Percentiles rank a stretch among this genome's conserved stretches.
Evolutionary conservation across 371 early-diverging fungal species (phyloP).

Genomic region (Mucor piriformis): DNA sequence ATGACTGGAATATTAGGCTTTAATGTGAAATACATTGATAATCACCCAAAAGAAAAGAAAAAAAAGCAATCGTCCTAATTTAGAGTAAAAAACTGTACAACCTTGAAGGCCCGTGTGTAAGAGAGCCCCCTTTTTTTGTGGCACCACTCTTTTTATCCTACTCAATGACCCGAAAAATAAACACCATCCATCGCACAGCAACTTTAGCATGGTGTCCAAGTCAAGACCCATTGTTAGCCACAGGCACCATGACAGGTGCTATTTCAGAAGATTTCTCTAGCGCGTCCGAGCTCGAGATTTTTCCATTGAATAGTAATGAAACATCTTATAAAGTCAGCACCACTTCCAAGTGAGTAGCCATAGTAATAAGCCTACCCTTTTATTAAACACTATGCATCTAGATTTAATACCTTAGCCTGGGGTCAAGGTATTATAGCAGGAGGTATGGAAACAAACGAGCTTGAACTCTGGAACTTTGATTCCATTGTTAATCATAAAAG

Average conservation of each 20-base stretch:
- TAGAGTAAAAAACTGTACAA: too few relatives aligned
- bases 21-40: too few relatives aligned
- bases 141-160: too few relatives aligned
- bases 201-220: constrained; percentile 83
- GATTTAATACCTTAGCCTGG: constrained; percentile 89
- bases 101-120: too few relatives aligned
- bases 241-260: constrained; percentile 94
- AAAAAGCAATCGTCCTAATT: too few relatives aligned
- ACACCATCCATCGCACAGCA: constrained; percentile 77
- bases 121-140: too few relatives aligned
- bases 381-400: too few relatives aligned
- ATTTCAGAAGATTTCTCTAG: constrained; percentile 93
- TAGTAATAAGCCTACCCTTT: too few relatives aligned
- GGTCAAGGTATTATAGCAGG: constrained; percentile 89
- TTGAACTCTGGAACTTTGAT: constrained; percentile 86
- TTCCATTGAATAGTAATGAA: too few relatives aligned
- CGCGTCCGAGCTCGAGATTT: constrained; percentile 88
- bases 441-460: constrained; percentile 93
- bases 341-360: constrained; percentile 70
- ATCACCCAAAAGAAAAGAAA: too few relatives aligned
- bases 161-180: constrained; percentile 54
- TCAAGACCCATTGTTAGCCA: constrained; percentile 78
- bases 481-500: constrained; percentile 55
- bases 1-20: too few relatives aligned
- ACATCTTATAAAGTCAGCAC: constrained; percentile 63